Evolutionary conservation across 2,329 filamentous ascomycete genomes (phyloP).

Genomic region (Waltergamsia citrina): DNA sequence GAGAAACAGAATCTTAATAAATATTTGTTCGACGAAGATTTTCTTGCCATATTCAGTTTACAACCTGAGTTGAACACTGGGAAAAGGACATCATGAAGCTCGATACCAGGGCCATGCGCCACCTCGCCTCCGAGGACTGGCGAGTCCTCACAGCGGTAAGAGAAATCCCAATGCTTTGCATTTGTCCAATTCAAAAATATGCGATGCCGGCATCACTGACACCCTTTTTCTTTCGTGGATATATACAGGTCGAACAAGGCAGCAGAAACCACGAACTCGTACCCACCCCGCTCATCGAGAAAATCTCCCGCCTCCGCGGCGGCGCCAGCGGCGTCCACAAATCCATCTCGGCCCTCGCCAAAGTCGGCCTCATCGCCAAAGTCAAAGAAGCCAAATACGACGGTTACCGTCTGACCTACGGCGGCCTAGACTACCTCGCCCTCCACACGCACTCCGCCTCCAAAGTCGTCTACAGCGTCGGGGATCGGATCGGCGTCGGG

Average conservation of each 20-base stretch:
- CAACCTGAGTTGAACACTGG: conserved; percentile 13
- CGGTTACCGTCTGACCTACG: conserved; percentile 92
- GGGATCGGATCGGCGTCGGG: conserved; percentile 88
- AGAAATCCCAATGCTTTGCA: too few relatives aligned
- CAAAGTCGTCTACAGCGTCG: conserved; percentile 80
- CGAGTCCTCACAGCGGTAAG: conserved; percentile 82
- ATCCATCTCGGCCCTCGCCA: conserved; percentile 84
- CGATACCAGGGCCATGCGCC: conserved; percentile 86
- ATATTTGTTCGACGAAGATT: too few relatives aligned
- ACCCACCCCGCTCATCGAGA: conserved; percentile 79
- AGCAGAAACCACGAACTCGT: conserved; percentile 97
- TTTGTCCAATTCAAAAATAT: too few relatives aligned
- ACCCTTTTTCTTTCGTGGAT: too few relatives aligned
- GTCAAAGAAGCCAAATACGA: conserved; percentile 97
- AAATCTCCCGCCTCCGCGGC: conserved; percentile 71
- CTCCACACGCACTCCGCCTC: conserved; percentile 79
- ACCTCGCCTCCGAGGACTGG: conserved; percentile 91
- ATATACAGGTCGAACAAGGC: conserved; percentile 72
- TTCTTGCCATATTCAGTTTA: neutral
- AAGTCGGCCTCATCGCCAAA: conserved; percentile 81
- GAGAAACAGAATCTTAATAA: conserved; percentile 1
- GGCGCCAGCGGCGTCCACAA: conserved; percentile 72
- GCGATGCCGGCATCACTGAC: too few relatives aligned
- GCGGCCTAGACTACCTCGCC: conserved; percentile 94
- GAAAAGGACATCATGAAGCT: conserved; percentile 64